A percentile compares a stretch with the other conserved stretches of the same genome.
Conservation (phyloP, 2,329 filamentous ascomycete genomes). For the Colletotrichum musicola region DNA sequence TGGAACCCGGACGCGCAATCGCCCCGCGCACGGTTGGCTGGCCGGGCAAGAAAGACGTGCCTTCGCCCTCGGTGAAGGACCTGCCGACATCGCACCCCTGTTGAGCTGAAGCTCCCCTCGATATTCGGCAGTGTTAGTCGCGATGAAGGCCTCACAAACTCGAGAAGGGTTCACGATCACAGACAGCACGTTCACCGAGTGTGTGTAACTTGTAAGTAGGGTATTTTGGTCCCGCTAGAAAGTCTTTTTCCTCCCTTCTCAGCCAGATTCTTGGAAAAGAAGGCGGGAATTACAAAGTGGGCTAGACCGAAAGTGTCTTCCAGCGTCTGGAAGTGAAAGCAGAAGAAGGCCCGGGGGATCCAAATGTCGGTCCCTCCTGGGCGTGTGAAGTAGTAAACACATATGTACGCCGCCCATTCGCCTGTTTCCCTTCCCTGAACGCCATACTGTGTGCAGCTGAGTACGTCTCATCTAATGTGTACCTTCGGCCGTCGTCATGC, state of each 20-base stretch:
- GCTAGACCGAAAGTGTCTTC: conserved; percentile 14
- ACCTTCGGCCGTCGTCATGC: conserved; percentile 27
- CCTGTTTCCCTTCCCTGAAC: conserved; percentile 27
- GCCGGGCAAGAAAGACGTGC: no score
- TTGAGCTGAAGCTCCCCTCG: no score
- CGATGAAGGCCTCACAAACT: no score
- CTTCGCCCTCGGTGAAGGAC: no score
- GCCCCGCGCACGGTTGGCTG: no score
- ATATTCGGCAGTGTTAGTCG: no score
- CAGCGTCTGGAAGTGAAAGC: conserved; percentile 1
- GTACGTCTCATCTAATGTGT: conserved; percentile 26
- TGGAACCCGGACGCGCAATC: no score
- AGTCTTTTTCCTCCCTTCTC: conserved; percentile 7
- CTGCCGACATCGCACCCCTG: no score
- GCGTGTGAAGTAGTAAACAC: conserved; percentile 6
- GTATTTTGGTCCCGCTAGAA: conserved; percentile 24
- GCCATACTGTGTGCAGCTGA: conserved; percentile 29
- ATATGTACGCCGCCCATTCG: conserved; percentile 25
- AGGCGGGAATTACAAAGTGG: conserved; percentile 11
- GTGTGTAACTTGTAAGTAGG: background rate
- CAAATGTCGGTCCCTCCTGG: background rate
- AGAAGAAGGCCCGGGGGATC: conserved; percentile 2
- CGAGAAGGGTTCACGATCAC: no score
- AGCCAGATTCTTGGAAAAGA: background rate
- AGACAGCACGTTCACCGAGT: no score